Evolutionary conservation across 208 protist genomes (phyloP).

Genomic region (Tritrichomonas musculus): DNA sequence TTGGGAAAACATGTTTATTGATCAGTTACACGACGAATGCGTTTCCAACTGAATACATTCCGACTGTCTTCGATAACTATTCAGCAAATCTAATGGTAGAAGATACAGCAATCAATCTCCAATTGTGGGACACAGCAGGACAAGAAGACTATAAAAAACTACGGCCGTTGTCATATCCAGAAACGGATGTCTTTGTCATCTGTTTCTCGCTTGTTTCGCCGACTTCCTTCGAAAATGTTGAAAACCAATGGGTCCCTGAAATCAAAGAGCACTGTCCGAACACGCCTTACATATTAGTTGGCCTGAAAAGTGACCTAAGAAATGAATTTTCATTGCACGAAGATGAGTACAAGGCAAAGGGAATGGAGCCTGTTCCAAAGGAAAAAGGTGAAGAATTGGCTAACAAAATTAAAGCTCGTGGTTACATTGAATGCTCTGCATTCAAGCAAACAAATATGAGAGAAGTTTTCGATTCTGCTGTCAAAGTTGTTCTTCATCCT

Average conservation of each 20-base stretch:
- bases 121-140: conserved; percentile 68
- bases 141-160: not conserved
- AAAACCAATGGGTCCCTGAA: too few species aligned
- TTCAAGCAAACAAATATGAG: conserved; percentile 62
- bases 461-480: conserved; percentile 46
- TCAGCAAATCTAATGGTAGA: conserved; percentile 33
- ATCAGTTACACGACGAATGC: conserved; percentile 70
- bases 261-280: conserved; percentile 40
- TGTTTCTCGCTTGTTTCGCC: too few species aligned
- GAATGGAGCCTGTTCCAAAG: conserved; percentile 42
- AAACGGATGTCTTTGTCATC: conserved; percentile 41
- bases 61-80: conserved; percentile 41
- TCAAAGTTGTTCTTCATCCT: not conserved
- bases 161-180: conserved; percentile 40
- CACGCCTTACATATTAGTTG: conserved; percentile 68
- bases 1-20: too few species aligned
- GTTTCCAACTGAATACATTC: conserved; percentile 56
- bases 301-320: conserved; percentile 74
- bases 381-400: conserved; percentile 56
- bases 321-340: conserved; percentile 39
- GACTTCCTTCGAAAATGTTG: conserved; percentile 62
- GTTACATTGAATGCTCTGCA: conserved; percentile 77
- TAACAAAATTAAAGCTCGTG: conserved; percentile 62
- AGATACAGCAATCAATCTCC: conserved; percentile 52
- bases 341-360: too few species aligned